Base-by-base conservation (phyloP, 169 alveolate species). In the Plasmodium vivax region DNA sequence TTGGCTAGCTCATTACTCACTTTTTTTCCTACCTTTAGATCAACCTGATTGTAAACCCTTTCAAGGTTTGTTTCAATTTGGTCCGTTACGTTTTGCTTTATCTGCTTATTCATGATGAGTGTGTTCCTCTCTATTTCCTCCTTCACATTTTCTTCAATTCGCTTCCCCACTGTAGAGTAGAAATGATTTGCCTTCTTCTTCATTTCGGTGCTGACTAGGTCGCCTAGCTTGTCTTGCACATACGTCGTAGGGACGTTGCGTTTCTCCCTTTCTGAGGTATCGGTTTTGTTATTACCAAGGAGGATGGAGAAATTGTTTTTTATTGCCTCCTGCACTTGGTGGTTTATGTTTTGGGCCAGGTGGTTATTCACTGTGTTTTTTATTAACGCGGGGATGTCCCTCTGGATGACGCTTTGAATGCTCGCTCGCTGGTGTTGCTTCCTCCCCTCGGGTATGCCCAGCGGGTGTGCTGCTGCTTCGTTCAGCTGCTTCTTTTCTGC, bases 31-130 rank as follows among this genome's bases (percentile, higher is more conserved):
- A 79, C 62, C 62, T 51, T 71, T 84, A 72, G 51, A 68, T 56
- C 75, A 10, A 84, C 81, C 34, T 84, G 32, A 16, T n/a, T 84
- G 56, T 84, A 84, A 8, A 84, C 72, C 43, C n/a, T 84, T 32
- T 85, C 93, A 38, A 85, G 45, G 68, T 85, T 85, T 19, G 77
- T 75, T 75, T 85, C 82, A 51, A 85, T 74, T 68, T 85, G 81
- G 16, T 75, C 71, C 30, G 23, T 83, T 27, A 83, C 74, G 27
- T 47, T 83, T 56, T 83, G 23, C 19, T 83, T 30, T n/a, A 83
- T 32, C 30, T 30, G 72, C 30, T 23, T 47, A 14, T 58, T 83
- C 45, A 83, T 19, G 3, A 23, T 3, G 27, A 62, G 41, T 56
- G 74, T 58, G 73, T 62, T 83, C 73, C 73, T 83, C 47, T 43